Percentiles rank a stretch among this genome's conserved stretches.
Evolutionary conservation across 352 stramenopile species (phyloP).

Genomic region (Pythium aquatile): DNA sequence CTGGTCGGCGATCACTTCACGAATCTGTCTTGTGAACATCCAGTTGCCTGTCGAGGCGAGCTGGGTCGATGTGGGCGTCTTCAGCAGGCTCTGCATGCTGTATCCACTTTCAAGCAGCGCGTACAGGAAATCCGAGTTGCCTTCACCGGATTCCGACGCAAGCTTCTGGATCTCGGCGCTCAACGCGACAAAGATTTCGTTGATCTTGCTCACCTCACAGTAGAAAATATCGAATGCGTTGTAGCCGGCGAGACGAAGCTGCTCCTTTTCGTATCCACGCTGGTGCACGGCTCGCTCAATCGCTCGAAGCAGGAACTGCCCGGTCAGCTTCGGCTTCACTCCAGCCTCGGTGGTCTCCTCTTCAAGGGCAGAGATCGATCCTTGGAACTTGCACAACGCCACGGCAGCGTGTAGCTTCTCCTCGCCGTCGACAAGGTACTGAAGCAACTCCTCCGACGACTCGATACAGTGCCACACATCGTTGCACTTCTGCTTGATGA

Average conservation of each 20-base stretch:
- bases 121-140: constrained; percentile 56
- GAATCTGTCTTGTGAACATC: constrained; percentile 59
- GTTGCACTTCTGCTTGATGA: constrained; percentile 60
- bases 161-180: constrained; percentile 54
- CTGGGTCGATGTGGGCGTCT: constrained; percentile 28
- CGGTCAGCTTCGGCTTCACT: constrained; percentile 39
- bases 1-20: constrained; percentile 62
- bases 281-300: constrained; percentile 73
- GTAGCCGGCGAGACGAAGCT: constrained; percentile 78
- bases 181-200: constrained; percentile 63
- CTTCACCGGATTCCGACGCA: constrained; percentile 54
- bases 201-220: constrained; percentile 80
- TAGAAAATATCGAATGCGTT: constrained; percentile 89
- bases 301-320: constrained; percentile 65
- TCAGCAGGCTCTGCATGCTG: constrained; percentile 70
- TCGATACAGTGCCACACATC: constrained; percentile 63
- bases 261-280: constrained; percentile 74
- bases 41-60: constrained; percentile 45
- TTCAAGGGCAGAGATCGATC: constrained; percentile 43
- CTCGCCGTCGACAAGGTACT: constrained; percentile 61
- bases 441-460: constrained; percentile 47
- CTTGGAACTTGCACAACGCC: constrained; percentile 74
- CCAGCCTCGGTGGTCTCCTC: constrained; percentile 23
- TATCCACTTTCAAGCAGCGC: constrained; percentile 63
- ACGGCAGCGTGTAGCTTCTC: constrained; percentile 78